Evolutionary conservation across 2,329 filamentous ascomycete genomes (phyloP), one percentile per base, ranked within the genome.

Genomic region (Corinectria fuckeliana): DNA sequence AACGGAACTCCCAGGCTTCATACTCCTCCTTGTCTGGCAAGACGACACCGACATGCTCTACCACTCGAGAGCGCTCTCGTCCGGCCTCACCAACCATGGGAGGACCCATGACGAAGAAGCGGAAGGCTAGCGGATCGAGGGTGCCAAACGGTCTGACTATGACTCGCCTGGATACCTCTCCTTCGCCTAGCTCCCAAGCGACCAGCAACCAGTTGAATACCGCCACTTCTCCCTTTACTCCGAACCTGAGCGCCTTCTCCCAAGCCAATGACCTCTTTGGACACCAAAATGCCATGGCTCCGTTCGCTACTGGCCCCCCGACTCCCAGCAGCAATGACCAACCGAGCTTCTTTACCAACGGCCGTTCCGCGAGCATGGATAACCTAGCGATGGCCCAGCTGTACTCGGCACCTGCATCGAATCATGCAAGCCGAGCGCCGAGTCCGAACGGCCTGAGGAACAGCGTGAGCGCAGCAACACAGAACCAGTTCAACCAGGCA

Each of bases 81-180:
- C 90, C 92, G 65, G 84, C 86, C 5, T 95, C 92, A 1, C 91
- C 92, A 1, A 85, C 82, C 13, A 82, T 87, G 51, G 78, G 82
- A 28, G 90, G 87, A 1, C 90, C 90, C 2, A 82, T 82, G 30
- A 84, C 86, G 41, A 97, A 96, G 81, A 93, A 93, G 77, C 85
- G 93, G 63, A 97, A 96, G 75, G 88, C 89, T 5, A 93, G 89
- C 73, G 83, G 83, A 72, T 85, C 86, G 30, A 91, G 91, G 73
- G 79, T 96, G 13, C 91, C 92, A 0, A 87, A 85, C 16, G 88
- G 86, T 14, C 77, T 96, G 67, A 85, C 89, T 7, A 96, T 97
- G 93, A 96, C 93, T 2, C 87, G 87, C 55, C 80, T 95, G 32
- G 91, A 95, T 66, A 88, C 86, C 2, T 79, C 75, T 48, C 81